These are phyloP conservation scores for Passalora sequoiae DNA, from an alignment of 2,329 filamentous ascomycete species.

Conservation along the genomic window DNA sequence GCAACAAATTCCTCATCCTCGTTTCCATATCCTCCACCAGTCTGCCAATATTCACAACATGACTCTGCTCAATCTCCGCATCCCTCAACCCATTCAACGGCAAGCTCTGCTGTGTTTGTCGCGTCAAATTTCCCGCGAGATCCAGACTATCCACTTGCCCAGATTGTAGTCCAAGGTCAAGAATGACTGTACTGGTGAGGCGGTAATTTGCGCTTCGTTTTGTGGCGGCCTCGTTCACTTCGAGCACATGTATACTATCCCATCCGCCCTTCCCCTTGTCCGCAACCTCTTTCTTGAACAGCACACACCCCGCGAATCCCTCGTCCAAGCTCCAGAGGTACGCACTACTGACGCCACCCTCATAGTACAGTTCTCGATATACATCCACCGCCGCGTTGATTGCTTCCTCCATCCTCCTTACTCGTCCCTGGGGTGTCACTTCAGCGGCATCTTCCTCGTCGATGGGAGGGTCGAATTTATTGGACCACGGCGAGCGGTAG, in stretches of 20 bases:
- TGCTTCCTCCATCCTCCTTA: conserved; percentile 87
- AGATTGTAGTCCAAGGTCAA: conserved; percentile 69
- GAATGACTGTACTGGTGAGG: conserved; percentile 91
- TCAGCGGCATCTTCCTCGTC: conserved; percentile 69
- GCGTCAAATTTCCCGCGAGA: conserved; percentile 94
- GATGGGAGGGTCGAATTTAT: conserved; percentile 91
- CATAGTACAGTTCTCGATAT: conserved; percentile 93
- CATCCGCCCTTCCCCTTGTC: conserved; percentile 53
- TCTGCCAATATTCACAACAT: conserved; percentile 90
- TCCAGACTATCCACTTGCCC: conserved; percentile 77
- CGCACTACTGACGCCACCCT: conserved; percentile 90
- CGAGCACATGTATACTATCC: conserved; percentile 99
- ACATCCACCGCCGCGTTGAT: conserved; percentile 97
- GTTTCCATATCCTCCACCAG: conserved; percentile 99
- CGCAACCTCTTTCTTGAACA: conserved; percentile 84
- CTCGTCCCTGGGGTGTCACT: conserved; percentile 80
- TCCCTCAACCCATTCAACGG: conserved; percentile 52
- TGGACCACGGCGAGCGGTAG: conserved; percentile 98
- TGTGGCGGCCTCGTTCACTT: conserved; percentile 72
- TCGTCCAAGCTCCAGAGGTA: conserved; percentile 99
- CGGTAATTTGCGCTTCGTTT: conserved; percentile 93
- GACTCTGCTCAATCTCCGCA: conserved; percentile 74
- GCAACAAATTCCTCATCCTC: conserved; percentile 96
- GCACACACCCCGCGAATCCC: conserved; percentile 90
- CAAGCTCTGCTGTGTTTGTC: conserved; percentile 89